These are phyloP conservation scores for Grigorovia jiainica DNA, from an alignment of 805 yeast genomes.

Conservation along the genomic window DNA sequence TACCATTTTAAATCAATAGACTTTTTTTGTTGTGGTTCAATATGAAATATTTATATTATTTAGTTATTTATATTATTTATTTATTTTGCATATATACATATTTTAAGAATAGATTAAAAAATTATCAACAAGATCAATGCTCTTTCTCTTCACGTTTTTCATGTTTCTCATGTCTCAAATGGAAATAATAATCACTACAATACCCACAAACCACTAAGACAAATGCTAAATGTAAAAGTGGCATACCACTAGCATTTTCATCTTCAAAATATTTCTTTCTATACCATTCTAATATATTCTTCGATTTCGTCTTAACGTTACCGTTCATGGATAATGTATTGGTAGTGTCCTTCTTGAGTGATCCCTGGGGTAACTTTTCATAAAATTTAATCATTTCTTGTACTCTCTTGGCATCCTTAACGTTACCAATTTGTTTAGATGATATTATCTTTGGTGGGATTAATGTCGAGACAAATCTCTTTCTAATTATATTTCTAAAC, in stretches of 20 bases:
- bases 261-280: slow-evolving; percentile 79
- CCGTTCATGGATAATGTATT: no score
- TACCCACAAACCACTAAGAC: slow-evolving; percentile 70
- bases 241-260: slow-evolving; percentile 75
- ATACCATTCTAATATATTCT: slow-evolving; percentile 66
- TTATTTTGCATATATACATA: background rate
- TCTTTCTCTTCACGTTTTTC: background rate
- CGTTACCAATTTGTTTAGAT: slow-evolving; percentile 87
- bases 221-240: slow-evolving; percentile 66
- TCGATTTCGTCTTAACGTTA: no score
- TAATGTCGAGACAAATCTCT: slow-evolving; percentile 89
- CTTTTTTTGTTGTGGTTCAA: no score
- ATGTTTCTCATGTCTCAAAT: slow-evolving; percentile 54
- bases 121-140: no score
- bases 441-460: slow-evolving; percentile 99
- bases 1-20: no score
- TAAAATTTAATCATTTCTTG: slow-evolving; percentile 90
- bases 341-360: slow-evolving; percentile 63
- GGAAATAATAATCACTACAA: slow-evolving; percentile 89
- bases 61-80: background rate
- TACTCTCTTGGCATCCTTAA: slow-evolving; percentile 96
- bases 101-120: no score
- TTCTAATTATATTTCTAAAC: slow-evolving; percentile 46
- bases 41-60: background rate
- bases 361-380: slow-evolving; percentile 91